phyloP scores from a whole-genome alignment of 1,284 basidiomycete genomes.

The Salmacisia buchloeana region DNA sequence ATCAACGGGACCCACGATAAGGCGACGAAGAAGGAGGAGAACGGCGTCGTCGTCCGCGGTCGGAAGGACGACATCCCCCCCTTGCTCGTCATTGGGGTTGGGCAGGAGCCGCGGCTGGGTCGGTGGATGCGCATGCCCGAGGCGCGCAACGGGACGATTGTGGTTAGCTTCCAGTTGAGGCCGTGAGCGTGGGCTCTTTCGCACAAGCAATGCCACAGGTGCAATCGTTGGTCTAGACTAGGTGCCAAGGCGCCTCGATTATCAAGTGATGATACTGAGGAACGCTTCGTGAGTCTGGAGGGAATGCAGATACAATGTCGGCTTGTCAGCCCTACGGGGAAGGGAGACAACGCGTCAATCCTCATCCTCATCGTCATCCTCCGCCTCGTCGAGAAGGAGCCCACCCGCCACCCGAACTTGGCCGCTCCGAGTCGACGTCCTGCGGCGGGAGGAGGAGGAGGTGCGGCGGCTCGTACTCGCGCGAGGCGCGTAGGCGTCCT shows the following conservation, averaged over 20 bases:
- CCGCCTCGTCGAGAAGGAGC: neutral
- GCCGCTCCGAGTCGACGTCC: neutral
- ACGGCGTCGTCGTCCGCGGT: neutral
- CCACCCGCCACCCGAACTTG: neutral
- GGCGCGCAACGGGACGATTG: conserved; percentile 67
- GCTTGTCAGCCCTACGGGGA: too few relatives aligned
- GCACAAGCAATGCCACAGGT: neutral
- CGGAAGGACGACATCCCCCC: conserved; percentile 19
- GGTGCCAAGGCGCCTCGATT: too few relatives aligned
- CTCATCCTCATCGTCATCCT: neutral
- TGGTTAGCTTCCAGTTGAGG: conserved; percentile 52
- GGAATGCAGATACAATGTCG: neutral
- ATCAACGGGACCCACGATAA: too few relatives aligned
- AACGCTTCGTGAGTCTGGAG: too few relatives aligned
- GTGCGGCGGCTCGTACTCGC: too few relatives aligned
- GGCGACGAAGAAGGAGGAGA: neutral
- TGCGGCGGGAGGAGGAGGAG: too few relatives aligned
- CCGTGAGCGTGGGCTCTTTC: conserved; percentile 21
- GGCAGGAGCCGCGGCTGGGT: conserved; percentile 80
- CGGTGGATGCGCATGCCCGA: conserved; percentile 77
- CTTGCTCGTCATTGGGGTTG: conserved; percentile 71
- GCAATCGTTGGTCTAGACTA: too few relatives aligned
- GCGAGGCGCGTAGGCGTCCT: neutral
- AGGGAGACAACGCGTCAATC: too few relatives aligned
- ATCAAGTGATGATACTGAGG: too few relatives aligned